Base-by-base conservation (phyloP, 2,329 filamentous ascomycete species). In the Karstenula rhodostoma region DNA sequence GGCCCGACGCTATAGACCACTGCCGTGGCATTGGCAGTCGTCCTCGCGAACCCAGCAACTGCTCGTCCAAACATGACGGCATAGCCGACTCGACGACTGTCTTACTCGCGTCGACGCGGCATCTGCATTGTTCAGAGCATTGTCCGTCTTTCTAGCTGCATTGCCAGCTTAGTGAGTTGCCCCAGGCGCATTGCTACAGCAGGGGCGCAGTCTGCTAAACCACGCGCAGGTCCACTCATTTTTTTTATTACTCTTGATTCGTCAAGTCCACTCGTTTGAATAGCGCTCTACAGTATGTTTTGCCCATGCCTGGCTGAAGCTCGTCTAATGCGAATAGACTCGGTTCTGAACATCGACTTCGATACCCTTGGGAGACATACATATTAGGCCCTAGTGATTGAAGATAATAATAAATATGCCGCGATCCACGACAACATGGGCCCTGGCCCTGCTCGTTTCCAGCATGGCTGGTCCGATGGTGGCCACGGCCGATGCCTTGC, bases 181-280 rank as follows among this genome's bases (percentile, higher is more conserved):
- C 32, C 42, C 42, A 3, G 7, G 29, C n/a, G 6, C 13, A 33
- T 15, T 15, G 19, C 17, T n/a, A 6, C 29, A 27, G 37, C 15
- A 19, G 22, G 3, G 15, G 22, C 9, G 25, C 42, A 59, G 25
- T 48, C 35, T 33, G 32, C 68, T 75, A 63, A 76, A 64, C 22
- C 27, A 15, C 17, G 47, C 43, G 7, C 62, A 76, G 73, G 71
- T 76, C 71, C 77, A 77, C 68, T 78, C 77, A 63, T 78, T 77
- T 69, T 43, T 56, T 64, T 69, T 55, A 54, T 70, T 44, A 60
- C 49, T 60, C 66, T 78, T 78, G 76, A 77, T 69, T 78, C 72
- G 81, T 83, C 81, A 83, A 81, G 75, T 81, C 80, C 82, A 83
- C 79, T 84, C 82, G 81, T 83, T 84, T 83, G 76, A 69, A 73